Base-by-base conservation (phyloP, 164 flowering plant genomes). In the Santalum album region DNA sequence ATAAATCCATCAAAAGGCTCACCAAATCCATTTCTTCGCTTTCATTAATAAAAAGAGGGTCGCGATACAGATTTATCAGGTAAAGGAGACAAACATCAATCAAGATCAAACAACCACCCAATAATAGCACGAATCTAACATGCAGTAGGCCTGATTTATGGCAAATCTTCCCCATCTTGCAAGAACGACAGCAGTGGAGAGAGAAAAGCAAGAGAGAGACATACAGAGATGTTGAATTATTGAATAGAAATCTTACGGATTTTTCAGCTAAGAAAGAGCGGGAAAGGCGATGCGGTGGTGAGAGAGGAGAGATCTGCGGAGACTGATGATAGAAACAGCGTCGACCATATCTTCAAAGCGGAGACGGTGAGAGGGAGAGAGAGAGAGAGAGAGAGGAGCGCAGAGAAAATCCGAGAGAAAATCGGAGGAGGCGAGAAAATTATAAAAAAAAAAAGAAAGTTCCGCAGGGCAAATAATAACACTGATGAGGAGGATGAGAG, bases 251-350 rank as follows among this genome's bases (percentile, higher is more conserved):
- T 55, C 65, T 62, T 49, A 54, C 59, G 49, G 22, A 35, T 44
- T 32, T 18, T n/a, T n/a, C 53, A 61, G 55, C 58, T 42, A 48
- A 35, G 56, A 51, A 42, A 49, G 49, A 7, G 51, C 18, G 12
- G 40, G 26, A 18, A 21, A 25, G 1, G n/a, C n/a, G n/a, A n/a
- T n/a, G n/a, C n/a, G n/a, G n/a, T n/a, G n/a, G n/a, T n/a, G n/a
- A n/a, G n/a, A n/a, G n/a, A 22, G 20, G 16, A 46, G 29, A 63
- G 61, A 57, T 63, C 61, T 57, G 53, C 38, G 53, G 23, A 52
- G 60, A 20, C 16, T 20, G 32, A 3, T 29, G 56, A 26, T 36
- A 24, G 49, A 22, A 27, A 40, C 60, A 45, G 27, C 22, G 12
- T 47, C 38, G 21, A 40, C 52, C 54, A 58, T 29, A 32, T n/a